Percentiles rank a stretch among this genome's conserved stretches.
These are phyloP conservation scores for Suillus tomentosus DNA, from an alignment of 768 basidiomycete genomes.

Conservation along the genomic window DNA sequence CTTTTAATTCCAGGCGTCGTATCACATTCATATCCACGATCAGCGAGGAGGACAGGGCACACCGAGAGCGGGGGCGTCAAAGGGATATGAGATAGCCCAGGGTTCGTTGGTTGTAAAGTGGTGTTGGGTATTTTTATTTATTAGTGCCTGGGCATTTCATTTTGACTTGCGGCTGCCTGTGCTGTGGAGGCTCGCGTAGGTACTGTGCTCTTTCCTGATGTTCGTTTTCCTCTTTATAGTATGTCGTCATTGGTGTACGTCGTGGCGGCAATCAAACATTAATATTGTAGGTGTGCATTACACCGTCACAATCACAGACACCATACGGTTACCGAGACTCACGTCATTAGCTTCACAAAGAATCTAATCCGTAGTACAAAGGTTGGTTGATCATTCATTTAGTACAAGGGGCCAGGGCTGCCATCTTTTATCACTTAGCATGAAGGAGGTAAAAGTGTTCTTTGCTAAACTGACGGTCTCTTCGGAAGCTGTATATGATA, in stretches of 20 bases:
- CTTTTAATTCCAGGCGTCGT: too few relatives aligned
- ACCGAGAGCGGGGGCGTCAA: constrained; percentile 88
- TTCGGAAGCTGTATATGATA: not conserved
- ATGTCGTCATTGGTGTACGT: too few relatives aligned
- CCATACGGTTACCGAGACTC: not conserved
- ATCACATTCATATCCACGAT: too few relatives aligned
- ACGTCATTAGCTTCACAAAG: not conserved
- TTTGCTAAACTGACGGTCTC: not conserved
- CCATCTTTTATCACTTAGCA: not conserved
- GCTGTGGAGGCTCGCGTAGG: constrained; percentile 15
- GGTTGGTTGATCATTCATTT: not conserved
- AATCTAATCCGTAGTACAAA: not conserved
- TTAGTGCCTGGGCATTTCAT: constrained; percentile 10
- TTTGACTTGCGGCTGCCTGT: constrained; percentile 18
- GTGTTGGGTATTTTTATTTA: constrained; percentile 17
- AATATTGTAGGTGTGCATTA: too few relatives aligned
- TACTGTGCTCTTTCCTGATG: too few relatives aligned
- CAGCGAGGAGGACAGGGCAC: constrained; percentile 42
- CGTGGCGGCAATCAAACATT: too few relatives aligned
- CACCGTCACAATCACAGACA: too few relatives aligned
- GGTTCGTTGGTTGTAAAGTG: constrained; percentile 17
- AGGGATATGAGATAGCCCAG: constrained; percentile 27
- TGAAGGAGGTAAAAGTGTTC: not conserved
- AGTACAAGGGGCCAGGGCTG: not conserved
- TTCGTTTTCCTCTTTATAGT: too few relatives aligned